Percentiles rank a stretch among this genome's conserved stretches.
Conservation (phyloP, 2,329 filamentous ascomycete species). For the Fusarium nematophilum region DNA sequence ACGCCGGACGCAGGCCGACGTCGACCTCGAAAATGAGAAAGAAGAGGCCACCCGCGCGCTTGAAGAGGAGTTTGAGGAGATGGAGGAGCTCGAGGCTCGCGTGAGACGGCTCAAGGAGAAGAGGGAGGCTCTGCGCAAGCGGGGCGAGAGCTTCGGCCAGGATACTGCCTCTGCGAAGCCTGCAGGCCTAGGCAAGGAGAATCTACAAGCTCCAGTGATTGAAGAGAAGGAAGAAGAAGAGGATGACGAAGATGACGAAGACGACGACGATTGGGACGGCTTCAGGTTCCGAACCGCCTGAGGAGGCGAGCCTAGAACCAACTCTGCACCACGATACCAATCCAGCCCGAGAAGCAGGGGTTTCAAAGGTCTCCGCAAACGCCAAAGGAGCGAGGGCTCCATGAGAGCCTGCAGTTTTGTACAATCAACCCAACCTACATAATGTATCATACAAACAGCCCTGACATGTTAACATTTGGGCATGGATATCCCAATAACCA, state of each 20-base stretch:
- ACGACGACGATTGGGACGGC: conserved; percentile 67
- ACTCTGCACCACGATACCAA: neutral
- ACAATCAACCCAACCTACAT: conserved; percentile 41
- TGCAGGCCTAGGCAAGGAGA: conserved; percentile 43
- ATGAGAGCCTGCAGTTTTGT: conserved; percentile 28
- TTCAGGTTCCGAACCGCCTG: conserved; percentile 60
- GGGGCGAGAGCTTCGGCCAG: conserved; percentile 45
- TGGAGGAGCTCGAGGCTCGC: conserved; percentile 81
- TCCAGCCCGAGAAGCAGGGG: neutral
- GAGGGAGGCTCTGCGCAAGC: conserved; percentile 72
- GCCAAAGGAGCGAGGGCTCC: conserved; percentile 4
- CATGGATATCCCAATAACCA: conserved; percentile 7
- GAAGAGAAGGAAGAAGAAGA: conserved; percentile 60
- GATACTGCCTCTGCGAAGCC: conserved; percentile 40
- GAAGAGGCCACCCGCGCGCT: conserved; percentile 80
- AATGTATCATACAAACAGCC: conserved; percentile 42
- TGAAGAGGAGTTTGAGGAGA: conserved; percentile 84
- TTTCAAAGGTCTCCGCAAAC: neutral
- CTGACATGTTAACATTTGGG: conserved; percentile 11
- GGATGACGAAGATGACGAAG: conserved; percentile 61
- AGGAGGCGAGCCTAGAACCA: neutral
- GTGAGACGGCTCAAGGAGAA: conserved; percentile 76
- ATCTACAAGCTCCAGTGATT: conserved; percentile 43
- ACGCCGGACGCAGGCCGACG: conserved; percentile 66
- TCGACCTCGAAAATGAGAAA: conserved; percentile 71